Percentiles rank a stretch among this genome's conserved stretches.
Evolutionary conservation across 1,284 basidiomycete species (phyloP).

Genomic region (Sanghuangporus weigelae): DNA sequence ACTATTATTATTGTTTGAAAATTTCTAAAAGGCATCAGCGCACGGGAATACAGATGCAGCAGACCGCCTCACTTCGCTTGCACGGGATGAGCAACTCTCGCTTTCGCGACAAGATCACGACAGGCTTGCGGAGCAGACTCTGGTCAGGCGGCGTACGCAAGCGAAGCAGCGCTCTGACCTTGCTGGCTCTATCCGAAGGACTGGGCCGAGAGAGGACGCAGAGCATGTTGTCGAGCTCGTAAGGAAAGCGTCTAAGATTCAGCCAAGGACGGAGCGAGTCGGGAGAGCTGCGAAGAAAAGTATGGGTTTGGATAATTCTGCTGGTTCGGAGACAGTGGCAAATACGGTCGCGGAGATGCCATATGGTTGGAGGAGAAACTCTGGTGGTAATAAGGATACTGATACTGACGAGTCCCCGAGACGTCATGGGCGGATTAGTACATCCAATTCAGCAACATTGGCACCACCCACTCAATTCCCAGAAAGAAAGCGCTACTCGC

Average conservation of each 20-base stretch:
- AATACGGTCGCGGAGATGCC: background rate
- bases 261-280: background rate
- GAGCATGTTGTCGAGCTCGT: slow-evolving; percentile 30
- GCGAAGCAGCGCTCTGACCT: slow-evolving; percentile 69
- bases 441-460: background rate
- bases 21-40: slow-evolving; percentile 50
- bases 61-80: slow-evolving; percentile 71
- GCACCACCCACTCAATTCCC: slow-evolving; percentile 23
- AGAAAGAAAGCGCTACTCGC: slow-evolving; percentile 35
- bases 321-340: background rate
- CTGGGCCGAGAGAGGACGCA: slow-evolving; percentile 24
- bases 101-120: slow-evolving; percentile 81
- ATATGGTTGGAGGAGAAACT: background rate
- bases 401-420: background rate
- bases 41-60: slow-evolving; percentile 79
- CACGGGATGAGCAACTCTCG: slow-evolving; percentile 48
- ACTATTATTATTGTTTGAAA: background rate
- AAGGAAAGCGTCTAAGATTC: slow-evolving; percentile 28
- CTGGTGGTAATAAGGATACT: background rate
- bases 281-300: background rate
- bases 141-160: slow-evolving; percentile 79
- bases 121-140: slow-evolving; percentile 67
- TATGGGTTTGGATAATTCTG: background rate
- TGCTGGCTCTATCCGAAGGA: slow-evolving; percentile 16
- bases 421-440: background rate